These are phyloP conservation scores for Metschnikowia noctiluminum DNA, from an alignment of 805 yeast genomes.

Conservation along the genomic window DNA sequence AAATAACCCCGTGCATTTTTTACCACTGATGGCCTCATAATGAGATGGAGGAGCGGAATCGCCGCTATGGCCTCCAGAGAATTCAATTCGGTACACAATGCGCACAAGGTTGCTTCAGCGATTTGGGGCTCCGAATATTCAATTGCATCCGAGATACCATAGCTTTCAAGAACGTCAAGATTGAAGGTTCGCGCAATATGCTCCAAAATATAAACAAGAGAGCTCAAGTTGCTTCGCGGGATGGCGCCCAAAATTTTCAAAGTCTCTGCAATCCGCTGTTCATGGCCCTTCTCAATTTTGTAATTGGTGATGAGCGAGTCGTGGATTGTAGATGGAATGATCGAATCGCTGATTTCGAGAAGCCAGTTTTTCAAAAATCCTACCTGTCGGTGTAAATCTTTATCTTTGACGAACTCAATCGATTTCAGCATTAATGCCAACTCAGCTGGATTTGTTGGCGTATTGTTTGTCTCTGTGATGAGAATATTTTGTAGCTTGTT, in stretches of 20 bases:
- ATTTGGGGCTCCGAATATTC: slow-evolving; percentile 6
- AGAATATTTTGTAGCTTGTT: slow-evolving; percentile 19
- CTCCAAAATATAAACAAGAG: slow-evolving; percentile 34
- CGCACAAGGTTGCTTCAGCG: slow-evolving; percentile 2
- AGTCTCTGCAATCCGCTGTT: slow-evolving; percentile 15
- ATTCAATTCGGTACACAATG: slow-evolving; percentile 22
- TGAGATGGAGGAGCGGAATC: slow-evolving; percentile 39
- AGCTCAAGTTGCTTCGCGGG: slow-evolving; percentile 39
- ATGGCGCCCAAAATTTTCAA: slow-evolving; percentile 28
- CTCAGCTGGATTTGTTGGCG: slow-evolving; percentile 15
- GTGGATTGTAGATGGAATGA: slow-evolving; percentile 40
- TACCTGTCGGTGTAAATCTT: slow-evolving; percentile 15
- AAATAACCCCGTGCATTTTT: slow-evolving; percentile 37
- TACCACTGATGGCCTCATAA: slow-evolving; percentile 38
- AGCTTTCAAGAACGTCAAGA: slow-evolving; percentile 22
- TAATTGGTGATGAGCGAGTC: slow-evolving; percentile 28
- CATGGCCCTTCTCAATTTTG: slow-evolving; percentile 5
- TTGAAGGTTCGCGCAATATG: slow-evolving; percentile 28
- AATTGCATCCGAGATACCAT: slow-evolving; percentile 27
- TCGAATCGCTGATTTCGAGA: slow-evolving; percentile 38
- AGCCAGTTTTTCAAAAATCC: slow-evolving; percentile 40
- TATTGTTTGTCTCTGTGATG: not conserved
- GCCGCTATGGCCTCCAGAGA: slow-evolving; percentile 36
- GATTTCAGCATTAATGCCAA: slow-evolving; percentile 18
- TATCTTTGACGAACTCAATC: slow-evolving; percentile 1